Conservation (phyloP, 1,284 basidiomycete species). For the Xerocomus cyaneibrunnescens region DNA sequence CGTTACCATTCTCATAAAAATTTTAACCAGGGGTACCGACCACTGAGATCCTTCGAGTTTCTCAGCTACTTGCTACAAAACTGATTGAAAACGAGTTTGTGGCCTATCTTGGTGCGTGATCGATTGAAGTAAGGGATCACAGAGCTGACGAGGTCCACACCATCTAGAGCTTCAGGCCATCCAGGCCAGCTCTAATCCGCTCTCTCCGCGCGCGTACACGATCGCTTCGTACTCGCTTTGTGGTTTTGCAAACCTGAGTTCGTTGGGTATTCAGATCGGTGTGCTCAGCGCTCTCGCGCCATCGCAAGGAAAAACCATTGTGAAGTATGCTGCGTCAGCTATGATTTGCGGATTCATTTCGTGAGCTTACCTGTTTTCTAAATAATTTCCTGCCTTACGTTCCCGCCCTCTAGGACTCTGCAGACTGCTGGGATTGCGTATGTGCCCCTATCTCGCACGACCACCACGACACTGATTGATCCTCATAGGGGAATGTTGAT, state of each 20-base stretch:
- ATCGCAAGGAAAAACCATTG: slow-evolving; percentile 69
- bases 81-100: slow-evolving; percentile 88
- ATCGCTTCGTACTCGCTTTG: slow-evolving; percentile 85
- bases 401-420: slow-evolving; percentile 43
- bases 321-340: slow-evolving; percentile 69
- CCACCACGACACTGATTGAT: slow-evolving; percentile 7
- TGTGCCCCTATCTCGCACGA: slow-evolving; percentile 28
- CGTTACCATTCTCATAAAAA: slow-evolving; percentile 3
- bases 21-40: slow-evolving; percentile 59
- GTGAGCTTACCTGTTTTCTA: slow-evolving; percentile 17
- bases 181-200: slow-evolving; percentile 48
- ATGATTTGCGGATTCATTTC: slow-evolving; percentile 82
- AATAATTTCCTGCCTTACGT: background rate
- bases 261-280: slow-evolving; percentile 89
- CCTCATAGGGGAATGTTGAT: slow-evolving; percentile 50
- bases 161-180: slow-evolving; percentile 53
- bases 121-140: background rate
- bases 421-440: slow-evolving; percentile 74
- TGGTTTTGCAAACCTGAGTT: slow-evolving; percentile 87
- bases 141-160: background rate
- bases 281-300: slow-evolving; percentile 84
- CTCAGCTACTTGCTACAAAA: slow-evolving; percentile 84
- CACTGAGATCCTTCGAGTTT: slow-evolving; percentile 67
- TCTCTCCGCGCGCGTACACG: slow-evolving; percentile 71
- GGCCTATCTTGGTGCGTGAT: slow-evolving; percentile 57